phyloP scores from a whole-genome alignment of 768 basidiomycete species.

The Auricularia sp. region DNA sequence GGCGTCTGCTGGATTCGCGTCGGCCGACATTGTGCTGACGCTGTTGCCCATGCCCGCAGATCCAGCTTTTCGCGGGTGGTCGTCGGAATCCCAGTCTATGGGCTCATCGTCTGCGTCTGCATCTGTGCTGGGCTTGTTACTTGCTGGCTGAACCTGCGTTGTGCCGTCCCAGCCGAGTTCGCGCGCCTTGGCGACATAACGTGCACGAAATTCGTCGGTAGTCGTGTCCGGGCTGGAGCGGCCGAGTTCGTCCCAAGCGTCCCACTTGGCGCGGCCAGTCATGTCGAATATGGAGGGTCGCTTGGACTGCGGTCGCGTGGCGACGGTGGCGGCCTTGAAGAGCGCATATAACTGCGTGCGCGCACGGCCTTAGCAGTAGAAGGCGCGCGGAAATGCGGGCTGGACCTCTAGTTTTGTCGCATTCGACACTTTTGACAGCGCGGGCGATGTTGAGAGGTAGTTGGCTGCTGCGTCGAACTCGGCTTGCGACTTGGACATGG shows the following conservation, averaged over 20 bases:
- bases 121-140: too few relatives aligned
- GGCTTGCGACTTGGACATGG: not conserved
- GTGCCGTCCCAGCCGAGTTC: slow-evolving; percentile 57
- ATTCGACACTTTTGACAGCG: slow-evolving; percentile 43
- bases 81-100: slow-evolving; percentile 5
- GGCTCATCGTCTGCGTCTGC: slow-evolving; percentile 26
- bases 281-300: slow-evolving; percentile 71
- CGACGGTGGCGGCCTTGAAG: slow-evolving; percentile 65
- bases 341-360: slow-evolving; percentile 64
- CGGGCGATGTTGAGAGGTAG: slow-evolving; percentile 47
- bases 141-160: not conserved
- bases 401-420: slow-evolving; percentile 66
- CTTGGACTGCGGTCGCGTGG: slow-evolving; percentile 40
- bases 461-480: slow-evolving; percentile 49
- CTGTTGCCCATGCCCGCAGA: not conserved
- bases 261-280: slow-evolving; percentile 78
- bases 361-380: slow-evolving; percentile 4
- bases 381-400: too few relatives aligned
- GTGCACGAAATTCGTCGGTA: slow-evolving; percentile 40
- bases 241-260: slow-evolving; percentile 57
- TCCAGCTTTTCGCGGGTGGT: not conserved
- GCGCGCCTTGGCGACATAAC: slow-evolving; percentile 61
- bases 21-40: slow-evolving; percentile 3
- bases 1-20: not conserved
- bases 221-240: slow-evolving; percentile 34